Evolutionary conservation across 2,329 filamentous ascomycete genomes (phyloP), one percentile per base, ranked within the genome.

Genomic region (Fusarium caatingaense): DNA sequence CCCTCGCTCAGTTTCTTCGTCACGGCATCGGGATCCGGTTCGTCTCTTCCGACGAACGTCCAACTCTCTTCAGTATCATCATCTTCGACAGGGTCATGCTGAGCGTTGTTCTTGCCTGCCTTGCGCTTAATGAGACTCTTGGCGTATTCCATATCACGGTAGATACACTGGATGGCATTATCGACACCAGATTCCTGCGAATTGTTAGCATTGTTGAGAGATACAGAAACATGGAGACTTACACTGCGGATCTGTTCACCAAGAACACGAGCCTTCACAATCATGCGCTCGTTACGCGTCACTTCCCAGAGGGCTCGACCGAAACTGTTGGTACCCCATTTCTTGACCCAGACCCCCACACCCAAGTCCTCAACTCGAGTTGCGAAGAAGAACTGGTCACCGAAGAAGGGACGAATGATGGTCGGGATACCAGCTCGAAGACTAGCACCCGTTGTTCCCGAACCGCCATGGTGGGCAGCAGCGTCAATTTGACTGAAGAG

Each of bases 381-480:
- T 9, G 94, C 96, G 74, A 97, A 98, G 84, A 99, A 99, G 85
- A 92, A 98, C 78, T 99, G 96, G 75, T 99, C 96, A 8, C 96
- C 96, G 77, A 99, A 99, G 83, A 98, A 99, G 0, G 96, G 96
- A 66, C 95, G 93, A 77, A 98, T 92, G 69, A 99, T 94, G 1
- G 96, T 98, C 0, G 96, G 96, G 8, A 97, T 89, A 4, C 96
- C 96, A 1, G 94, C 94, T 55, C 96, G 88, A 50, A 99, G 84
- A 78, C 93, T 97, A 1, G 96, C 96, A 3, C 96, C 96, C 0
- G 96, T 99, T 0, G 96, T 99, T 3, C 96, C 96, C 7, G 94
- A 93, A 8, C 96, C 96, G 49, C 96, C 96, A 76, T 99, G 96
- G 78, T 99, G 96, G 10, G 93, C 93, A 5, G 93, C 95, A 7